Conservation (phyloP, 192 early-diverging fungal species). For the Podila verticillata region DNA sequence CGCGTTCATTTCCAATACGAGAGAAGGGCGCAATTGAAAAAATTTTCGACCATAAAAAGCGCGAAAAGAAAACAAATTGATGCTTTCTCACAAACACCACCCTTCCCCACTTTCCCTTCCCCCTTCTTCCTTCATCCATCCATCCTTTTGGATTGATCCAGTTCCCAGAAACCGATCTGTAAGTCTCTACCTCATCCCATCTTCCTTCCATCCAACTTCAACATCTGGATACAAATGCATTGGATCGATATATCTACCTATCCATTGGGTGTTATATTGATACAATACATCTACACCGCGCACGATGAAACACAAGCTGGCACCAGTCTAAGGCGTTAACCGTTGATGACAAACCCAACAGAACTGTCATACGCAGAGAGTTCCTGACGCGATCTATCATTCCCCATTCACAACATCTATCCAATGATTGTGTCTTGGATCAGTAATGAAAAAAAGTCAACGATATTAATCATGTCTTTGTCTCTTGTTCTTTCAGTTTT, state of each 20-base stretch:
- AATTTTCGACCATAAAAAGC: not conserved
- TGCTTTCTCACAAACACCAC: not conserved
- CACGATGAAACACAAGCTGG: slow-evolving; percentile 49
- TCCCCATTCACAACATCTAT: not conserved
- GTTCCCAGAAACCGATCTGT: no score
- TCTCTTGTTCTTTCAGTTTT: not conserved
- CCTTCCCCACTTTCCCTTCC: not conserved
- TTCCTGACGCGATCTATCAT: slow-evolving; percentile 44
- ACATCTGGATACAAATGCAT: no score
- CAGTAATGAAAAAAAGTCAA: not conserved
- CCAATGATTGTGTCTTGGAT: not conserved
- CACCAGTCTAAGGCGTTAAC: slow-evolving; percentile 49
- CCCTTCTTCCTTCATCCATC: not conserved
- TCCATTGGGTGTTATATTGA: not conserved
- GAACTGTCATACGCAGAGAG: slow-evolving; percentile 40
- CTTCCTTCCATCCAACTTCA: no score
- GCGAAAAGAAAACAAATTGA: not conserved
- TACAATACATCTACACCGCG: slow-evolving; percentile 3
- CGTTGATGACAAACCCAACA: slow-evolving; percentile 43
- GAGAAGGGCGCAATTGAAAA: no score
- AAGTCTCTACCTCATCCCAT: no score
- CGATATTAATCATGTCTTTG: not conserved
- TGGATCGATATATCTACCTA: no score
- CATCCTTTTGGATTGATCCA: no score
- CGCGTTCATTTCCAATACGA: no score